Evolutionary conservation across 2,329 filamentous ascomycete genomes (phyloP).

Genomic region (Elsinoe ampelina): DNA sequence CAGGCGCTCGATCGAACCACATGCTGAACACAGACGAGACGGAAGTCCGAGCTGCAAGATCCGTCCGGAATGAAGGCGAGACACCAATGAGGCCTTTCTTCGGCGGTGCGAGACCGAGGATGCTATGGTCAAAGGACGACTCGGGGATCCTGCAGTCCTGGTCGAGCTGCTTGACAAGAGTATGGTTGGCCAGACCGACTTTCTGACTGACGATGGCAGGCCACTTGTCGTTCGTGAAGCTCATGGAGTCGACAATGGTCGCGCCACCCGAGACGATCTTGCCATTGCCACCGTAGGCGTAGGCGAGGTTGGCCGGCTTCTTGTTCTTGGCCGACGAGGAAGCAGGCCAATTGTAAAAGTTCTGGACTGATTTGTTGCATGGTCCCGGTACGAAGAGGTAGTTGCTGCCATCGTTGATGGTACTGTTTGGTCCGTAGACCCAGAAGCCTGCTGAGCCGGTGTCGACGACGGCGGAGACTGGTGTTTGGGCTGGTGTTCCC

Average conservation of each 20-base stretch:
- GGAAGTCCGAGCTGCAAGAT: constrained; percentile 24
- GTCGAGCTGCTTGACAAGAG: constrained; percentile 19
- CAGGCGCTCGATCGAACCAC: constrained; percentile 28
- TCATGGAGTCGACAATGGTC: constrained; percentile 13
- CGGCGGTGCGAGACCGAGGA: constrained; percentile 26
- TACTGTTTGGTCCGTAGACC: constrained; percentile 16
- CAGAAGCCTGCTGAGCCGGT: constrained; percentile 15
- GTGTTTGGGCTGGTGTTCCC: constrained; percentile 13
- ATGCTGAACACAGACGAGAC: constrained; percentile 26
- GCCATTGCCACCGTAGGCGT: constrained; percentile 16
- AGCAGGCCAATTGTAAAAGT: constrained; percentile 14
- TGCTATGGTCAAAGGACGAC: constrained; percentile 21
- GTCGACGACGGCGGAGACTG: constrained; percentile 14
- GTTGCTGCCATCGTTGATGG: constrained; percentile 16
- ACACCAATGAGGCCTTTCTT: constrained; percentile 17
- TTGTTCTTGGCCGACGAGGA: neutral
- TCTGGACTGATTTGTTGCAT: constrained; percentile 15
- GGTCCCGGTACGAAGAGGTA: constrained; percentile 11
- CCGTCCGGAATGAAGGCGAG: constrained; percentile 26
- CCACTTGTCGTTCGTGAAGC: constrained; percentile 7
- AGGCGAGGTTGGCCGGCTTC: neutral
- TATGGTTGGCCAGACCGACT: constrained; percentile 23
- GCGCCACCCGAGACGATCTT: constrained; percentile 14
- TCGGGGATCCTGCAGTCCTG: constrained; percentile 17
- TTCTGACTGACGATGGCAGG: constrained; percentile 21